Evolutionary conservation across 2,329 filamentous ascomycete genomes (phyloP).

Genomic region (Septoria linicola): DNA sequence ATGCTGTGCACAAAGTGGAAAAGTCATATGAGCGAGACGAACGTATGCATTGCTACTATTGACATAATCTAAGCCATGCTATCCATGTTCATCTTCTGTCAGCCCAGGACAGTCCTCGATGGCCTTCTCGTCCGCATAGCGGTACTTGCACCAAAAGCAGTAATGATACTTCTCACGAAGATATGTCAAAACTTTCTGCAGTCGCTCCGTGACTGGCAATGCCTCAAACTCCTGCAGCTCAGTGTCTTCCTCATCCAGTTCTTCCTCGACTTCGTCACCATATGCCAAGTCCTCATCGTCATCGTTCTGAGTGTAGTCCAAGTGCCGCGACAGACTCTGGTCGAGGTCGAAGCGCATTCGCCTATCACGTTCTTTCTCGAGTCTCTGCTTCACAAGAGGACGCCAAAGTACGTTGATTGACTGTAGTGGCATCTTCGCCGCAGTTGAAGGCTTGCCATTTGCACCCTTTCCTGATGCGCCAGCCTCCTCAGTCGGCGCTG

Average conservation of each 20-base stretch:
- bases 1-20: neutral
- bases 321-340: conserved; percentile 61
- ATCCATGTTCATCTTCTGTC: conserved; percentile 79
- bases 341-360: conserved; percentile 65
- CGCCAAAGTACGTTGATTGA: conserved; percentile 76
- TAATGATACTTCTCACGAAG: conserved; percentile 72
- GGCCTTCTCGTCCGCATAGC: conserved; percentile 64
- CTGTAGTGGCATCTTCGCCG: conserved; percentile 40
- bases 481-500: conserved; percentile 20
- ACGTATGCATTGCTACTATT: neutral
- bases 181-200: conserved; percentile 66
- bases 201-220: conserved; percentile 63
- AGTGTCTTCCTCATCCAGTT: conserved; percentile 74
- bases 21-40: neutral
- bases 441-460: neutral
- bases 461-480: conserved; percentile 18
- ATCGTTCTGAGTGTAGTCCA: conserved; percentile 68
- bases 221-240: conserved; percentile 79
- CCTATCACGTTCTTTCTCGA: conserved; percentile 67
- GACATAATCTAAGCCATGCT: neutral
- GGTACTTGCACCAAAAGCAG: conserved; percentile 94
- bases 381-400: conserved; percentile 66
- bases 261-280: conserved; percentile 61
- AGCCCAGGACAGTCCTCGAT: conserved; percentile 78
- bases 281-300: conserved; percentile 68